Conservation (phyloP, 2,329 filamentous ascomycete genomes). For the Lachnellula subtilissima region DNA sequence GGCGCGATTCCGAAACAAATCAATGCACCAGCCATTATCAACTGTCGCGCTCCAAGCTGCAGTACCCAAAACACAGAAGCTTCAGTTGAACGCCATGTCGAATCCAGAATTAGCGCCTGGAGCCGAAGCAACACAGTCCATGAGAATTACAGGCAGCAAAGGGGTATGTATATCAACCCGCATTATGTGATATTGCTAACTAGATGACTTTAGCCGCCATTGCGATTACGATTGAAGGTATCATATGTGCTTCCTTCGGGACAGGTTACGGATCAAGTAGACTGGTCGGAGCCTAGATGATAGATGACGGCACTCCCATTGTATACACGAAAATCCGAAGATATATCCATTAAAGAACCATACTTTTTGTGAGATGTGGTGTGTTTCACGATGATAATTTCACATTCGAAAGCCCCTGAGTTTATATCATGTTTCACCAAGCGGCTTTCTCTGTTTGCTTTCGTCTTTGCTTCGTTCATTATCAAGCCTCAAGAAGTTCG, state of each 20-base stretch:
- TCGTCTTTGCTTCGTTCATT: too few species aligned
- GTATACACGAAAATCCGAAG: too few species aligned
- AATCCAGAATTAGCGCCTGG: conserved; percentile 70
- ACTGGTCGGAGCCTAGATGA: conserved; percentile 76
- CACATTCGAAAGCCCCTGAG: too few species aligned
- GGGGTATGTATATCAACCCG: conserved; percentile 54
- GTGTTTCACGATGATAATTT: too few species aligned
- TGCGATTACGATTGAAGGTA: conserved; percentile 82
- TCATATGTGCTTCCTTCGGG: conserved; percentile 69
- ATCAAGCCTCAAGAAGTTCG: too few species aligned
- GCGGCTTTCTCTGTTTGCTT: too few species aligned
- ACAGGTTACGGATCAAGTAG: conserved; percentile 83
- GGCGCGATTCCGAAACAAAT: conserved; percentile 77
- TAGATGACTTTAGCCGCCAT: conserved; percentile 53
- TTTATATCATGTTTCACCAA: too few species aligned
- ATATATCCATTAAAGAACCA: too few species aligned
- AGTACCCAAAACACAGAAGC: conserved; percentile 91
- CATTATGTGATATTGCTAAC: conserved; percentile 7
- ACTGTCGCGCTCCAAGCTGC: conserved; percentile 86
- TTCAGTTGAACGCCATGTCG: conserved; percentile 88
- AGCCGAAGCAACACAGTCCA: conserved; percentile 80
- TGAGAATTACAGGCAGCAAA: conserved; percentile 80
- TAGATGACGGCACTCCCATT: neutral
- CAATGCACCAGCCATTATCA: conserved; percentile 59
- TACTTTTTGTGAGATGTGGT: too few species aligned